A percentile compares a stretch with the other conserved stretches of the same genome.
Evolutionary conservation across 2,329 filamentous ascomycete genomes (phyloP).

Genomic region (Epichloe baconii): DNA sequence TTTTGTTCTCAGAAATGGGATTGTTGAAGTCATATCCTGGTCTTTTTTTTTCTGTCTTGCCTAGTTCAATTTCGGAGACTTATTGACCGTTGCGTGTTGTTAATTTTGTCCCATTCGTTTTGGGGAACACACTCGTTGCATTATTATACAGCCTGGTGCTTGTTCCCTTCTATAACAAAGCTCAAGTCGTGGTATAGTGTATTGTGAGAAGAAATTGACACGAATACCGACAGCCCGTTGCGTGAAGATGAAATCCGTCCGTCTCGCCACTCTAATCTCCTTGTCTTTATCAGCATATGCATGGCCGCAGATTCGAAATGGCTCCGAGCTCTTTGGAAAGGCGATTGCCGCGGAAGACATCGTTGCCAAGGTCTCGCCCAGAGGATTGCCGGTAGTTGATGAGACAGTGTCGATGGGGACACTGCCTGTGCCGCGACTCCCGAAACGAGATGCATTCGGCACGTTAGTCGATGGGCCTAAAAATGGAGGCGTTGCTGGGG

Average conservation of each 20-base stretch:
- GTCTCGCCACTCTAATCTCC: conserved; percentile 1
- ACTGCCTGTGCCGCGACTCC: conserved; percentile 4
- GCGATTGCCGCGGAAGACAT: not conserved
- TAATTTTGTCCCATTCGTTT: no score
- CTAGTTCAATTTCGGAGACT: not conserved
- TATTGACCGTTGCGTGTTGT: no score
- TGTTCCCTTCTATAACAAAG: not conserved
- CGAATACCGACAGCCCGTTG: no score
- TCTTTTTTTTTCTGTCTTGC: not conserved
- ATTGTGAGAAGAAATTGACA: no score
- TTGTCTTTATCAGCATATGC: conserved; percentile 5
- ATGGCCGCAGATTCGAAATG: conserved; percentile 7
- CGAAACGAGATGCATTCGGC: not conserved
- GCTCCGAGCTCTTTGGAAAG: conserved; percentile 2
- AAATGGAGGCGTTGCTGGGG: not conserved
- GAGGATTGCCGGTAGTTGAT: not conserved
- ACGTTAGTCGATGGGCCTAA: not conserved
- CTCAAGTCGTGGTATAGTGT: not conserved
- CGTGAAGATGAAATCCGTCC: not conserved
- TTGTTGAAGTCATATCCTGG: not conserved
- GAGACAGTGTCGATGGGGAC: conserved; percentile 2
- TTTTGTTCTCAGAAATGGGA: no score
- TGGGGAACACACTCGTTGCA: no score
- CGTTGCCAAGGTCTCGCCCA: not conserved
- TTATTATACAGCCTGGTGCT: not conserved